Conservation (phyloP, 805 yeast species). For the Hanseniaspora nectarophila region DNA sequence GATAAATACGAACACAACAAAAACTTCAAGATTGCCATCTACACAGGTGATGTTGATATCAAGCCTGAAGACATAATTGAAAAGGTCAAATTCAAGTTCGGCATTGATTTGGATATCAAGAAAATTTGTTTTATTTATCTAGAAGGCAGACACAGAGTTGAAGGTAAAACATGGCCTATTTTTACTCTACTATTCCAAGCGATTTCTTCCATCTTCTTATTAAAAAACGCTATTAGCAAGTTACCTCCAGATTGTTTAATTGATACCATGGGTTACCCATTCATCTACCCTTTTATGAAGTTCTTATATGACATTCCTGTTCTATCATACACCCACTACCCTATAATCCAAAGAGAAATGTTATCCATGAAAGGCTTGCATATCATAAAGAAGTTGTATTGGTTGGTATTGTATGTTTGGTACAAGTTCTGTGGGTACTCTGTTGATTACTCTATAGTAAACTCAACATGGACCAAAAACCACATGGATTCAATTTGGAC, state of each 20-base stretch:
- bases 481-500: conserved; percentile 63
- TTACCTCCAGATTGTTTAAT: conserved; percentile 81
- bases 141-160: conserved; percentile 47
- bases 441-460: conserved; percentile 56
- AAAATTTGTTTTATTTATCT: conserved; percentile 56
- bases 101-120: conserved; percentile 37
- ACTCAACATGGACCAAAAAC: conserved; percentile 83
- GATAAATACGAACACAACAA: conserved; percentile 37
- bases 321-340: conserved; percentile 86
- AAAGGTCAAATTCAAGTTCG: conserved; percentile 47
- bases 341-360: conserved; percentile 85
- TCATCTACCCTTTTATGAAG: conserved; percentile 57
- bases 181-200: conserved; percentile 84
- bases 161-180: conserved; percentile 59
- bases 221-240: conserved; percentile 55
- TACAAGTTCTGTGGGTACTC: conserved; percentile 59
- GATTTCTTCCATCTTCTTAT: conserved; percentile 58
- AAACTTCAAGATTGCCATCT: conserved; percentile 40
- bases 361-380: conserved; percentile 34
- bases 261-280: conserved; percentile 92
- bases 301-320: conserved; percentile 57
- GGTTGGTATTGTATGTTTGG: conserved; percentile 52
- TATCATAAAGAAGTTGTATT: conserved; percentile 45
- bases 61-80: conserved; percentile 38
- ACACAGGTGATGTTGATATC: conserved; percentile 53